Conservation (phyloP, 2,329 filamentous ascomycete genomes). For the Capronia coronata region DNA sequence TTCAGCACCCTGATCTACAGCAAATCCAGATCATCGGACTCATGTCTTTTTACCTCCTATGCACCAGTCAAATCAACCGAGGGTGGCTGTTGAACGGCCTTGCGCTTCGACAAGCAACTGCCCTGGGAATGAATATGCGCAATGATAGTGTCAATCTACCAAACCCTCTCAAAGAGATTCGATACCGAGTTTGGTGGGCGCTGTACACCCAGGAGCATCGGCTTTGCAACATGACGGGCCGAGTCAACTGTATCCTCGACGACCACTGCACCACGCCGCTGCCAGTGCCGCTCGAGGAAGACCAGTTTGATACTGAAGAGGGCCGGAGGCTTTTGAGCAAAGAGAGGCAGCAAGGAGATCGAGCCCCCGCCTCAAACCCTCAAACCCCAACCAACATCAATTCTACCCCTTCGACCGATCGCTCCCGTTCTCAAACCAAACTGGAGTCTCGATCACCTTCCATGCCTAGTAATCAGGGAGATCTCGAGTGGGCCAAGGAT, state of each 20-base stretch:
- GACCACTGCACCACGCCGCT: slow-evolving; percentile 41
- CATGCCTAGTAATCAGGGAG: slow-evolving; percentile 9
- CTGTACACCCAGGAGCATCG: slow-evolving; percentile 41
- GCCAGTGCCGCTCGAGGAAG: slow-evolving; percentile 39
- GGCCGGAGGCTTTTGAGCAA: slow-evolving; percentile 34
- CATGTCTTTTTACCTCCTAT: slow-evolving; percentile 40
- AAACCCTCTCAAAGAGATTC: slow-evolving; percentile 39
- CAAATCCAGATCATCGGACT: slow-evolving; percentile 42
- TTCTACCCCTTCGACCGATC: slow-evolving; percentile 18
- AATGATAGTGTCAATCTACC: slow-evolving; percentile 36
- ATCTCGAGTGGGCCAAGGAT: slow-evolving; percentile 29
- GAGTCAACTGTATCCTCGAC: slow-evolving; percentile 39
- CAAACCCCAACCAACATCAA: slow-evolving; percentile 17
- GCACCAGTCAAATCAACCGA: slow-evolving; percentile 41
- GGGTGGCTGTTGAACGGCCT: slow-evolving; percentile 40
- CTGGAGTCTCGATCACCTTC: slow-evolving; percentile 26
- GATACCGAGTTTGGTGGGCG: slow-evolving; percentile 44
- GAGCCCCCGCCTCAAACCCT: slow-evolving; percentile 29
- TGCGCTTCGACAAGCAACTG: slow-evolving; percentile 39
- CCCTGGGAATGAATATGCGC: slow-evolving; percentile 42
- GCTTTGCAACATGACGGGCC: slow-evolving; percentile 43
- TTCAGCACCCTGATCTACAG: slow-evolving; percentile 41
- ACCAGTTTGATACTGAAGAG: slow-evolving; percentile 33
- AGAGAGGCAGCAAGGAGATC: slow-evolving; percentile 30
- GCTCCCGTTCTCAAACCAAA: slow-evolving; percentile 17